Base-by-base conservation (phyloP, 805 yeast genomes). In the Saturnispora saitoi region DNA sequence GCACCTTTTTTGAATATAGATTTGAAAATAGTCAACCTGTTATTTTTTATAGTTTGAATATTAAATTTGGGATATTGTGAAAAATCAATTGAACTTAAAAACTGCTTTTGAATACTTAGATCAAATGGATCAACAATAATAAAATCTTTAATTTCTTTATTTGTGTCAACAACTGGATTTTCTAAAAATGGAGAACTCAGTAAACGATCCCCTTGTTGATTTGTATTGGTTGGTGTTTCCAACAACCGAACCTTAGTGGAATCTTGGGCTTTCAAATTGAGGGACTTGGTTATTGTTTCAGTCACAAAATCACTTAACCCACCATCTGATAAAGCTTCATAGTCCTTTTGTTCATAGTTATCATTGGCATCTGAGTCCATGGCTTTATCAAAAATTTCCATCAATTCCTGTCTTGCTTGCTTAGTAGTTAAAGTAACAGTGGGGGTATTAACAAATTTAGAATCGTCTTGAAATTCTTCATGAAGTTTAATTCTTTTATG, bases 381-480 rank as follows among this genome's bases (percentile, higher is more conserved):
- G 6, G 78, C 77, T 43, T 75, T 78, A 58, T 83, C 86, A 61
- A 87, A 85, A 88, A 88, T 85, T 14, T 77, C 74, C 52, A 76
- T 69, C 0, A 88, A 81, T 55, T 87, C 96, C 48, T 78, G 76
- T 49, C 80, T 75, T 2, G 95, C 91, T 57, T 80, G 78, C 45
- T 80, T 78, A 0, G 95, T 83, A 59, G 75, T 83, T 58, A 82
- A 67, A 0, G 96, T 89, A 54, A 84, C 74, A 0, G 96, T 88
- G 0, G 95, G 95, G 0, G 95, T 83, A 12, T 71, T 68, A 3
- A 78, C 75, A 29, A 54, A 45, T 41, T 53, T 57, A 24, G 58
- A 43, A 7, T 49, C 51, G 17, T 42, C 41, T 17, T 37, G 30
- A 11, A 24, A 17, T 5, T 47, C 43, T 8, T 41, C 44, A 26